Evolutionary conservation across 176 grass and related monocot genomes (phyloP).

Genomic region (Guadua angustifolia): DNA sequence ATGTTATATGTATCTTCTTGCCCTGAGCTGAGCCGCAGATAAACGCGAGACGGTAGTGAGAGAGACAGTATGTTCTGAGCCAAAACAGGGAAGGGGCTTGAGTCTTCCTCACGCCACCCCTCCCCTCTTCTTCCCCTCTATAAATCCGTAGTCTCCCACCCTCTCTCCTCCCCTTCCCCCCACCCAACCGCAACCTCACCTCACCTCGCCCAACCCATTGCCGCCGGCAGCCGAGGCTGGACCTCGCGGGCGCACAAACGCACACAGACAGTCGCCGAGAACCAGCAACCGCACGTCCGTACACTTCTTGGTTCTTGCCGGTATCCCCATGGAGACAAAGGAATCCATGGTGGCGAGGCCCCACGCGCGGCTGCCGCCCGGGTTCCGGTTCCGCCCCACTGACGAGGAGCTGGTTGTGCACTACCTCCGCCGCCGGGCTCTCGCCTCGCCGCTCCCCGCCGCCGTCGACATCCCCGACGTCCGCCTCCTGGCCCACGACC

Average conservation of each 20-base stretch:
- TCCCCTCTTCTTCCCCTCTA: neutral
- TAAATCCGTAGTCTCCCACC: conserved; percentile 46
- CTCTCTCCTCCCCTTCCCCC: neutral
- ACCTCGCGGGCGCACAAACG: neutral
- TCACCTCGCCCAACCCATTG: neutral
- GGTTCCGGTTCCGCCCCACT: conserved; percentile 75
- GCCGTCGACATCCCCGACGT: conserved; percentile 69
- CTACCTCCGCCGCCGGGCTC: conserved; percentile 68
- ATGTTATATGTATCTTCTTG: too few relatives aligned
- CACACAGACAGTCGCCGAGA: neutral
- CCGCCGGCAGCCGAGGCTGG: neutral
- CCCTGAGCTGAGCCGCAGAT: too few relatives aligned
- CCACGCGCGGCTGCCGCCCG: conserved; percentile 50
- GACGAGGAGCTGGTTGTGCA: conserved; percentile 73
- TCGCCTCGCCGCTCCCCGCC: conserved; percentile 55
- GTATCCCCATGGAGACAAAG: conserved; percentile 18
- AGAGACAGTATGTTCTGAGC: neutral
- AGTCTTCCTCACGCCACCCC: conserved; percentile 67
- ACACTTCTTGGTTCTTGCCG: neutral
- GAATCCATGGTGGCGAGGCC: conserved; percentile 10
- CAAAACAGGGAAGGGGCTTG: conserved; percentile 51
- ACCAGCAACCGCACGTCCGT: neutral
- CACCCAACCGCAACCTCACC: neutral
- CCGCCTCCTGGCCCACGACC: conserved; percentile 65
- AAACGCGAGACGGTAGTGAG: too few relatives aligned